Evolutionary conservation across 305 asterid genomes (phyloP).

Genomic region (Fraxinus dipetala): DNA sequence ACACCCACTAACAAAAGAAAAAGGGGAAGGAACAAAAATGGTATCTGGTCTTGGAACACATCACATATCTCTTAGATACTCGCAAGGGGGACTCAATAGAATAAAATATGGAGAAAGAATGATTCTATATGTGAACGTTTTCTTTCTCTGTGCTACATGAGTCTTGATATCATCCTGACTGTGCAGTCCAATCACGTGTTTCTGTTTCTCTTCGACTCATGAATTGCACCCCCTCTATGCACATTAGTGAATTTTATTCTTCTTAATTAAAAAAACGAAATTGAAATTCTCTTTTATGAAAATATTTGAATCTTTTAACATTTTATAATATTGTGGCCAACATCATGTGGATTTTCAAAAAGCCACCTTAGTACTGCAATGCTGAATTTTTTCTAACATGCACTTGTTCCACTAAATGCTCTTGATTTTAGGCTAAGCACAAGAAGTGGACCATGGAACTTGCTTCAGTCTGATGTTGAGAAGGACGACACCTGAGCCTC

Average conservation of each 20-base stretch:
- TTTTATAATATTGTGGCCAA: background rate
- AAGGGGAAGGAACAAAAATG: background rate
- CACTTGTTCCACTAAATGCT: conserved; percentile 6
- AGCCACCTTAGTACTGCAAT: background rate
- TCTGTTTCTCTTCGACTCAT: background rate
- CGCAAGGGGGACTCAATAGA: background rate
- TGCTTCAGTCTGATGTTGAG: conserved; percentile 47
- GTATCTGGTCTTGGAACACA: background rate
- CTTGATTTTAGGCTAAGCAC: conserved; percentile 55
- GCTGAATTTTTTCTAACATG: background rate
- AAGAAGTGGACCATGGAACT: conserved; percentile 80
- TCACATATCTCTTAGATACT: background rate
- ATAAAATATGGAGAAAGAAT: background rate
- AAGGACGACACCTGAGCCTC: conserved; percentile 39
- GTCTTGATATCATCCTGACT: background rate
- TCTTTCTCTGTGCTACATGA: background rate
- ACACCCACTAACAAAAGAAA: background rate
- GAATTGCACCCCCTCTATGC: background rate
- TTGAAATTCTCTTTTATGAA: background rate
- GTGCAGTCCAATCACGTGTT: background rate
- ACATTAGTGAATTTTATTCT: background rate
- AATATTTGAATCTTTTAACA: background rate
- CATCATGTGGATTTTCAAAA: background rate
- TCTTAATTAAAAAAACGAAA: background rate
- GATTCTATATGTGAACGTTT: background rate